These are phyloP conservation scores for Pilatotrama ljubarskyi DNA, from an alignment of 768 basidiomycete genomes.

Conservation along the genomic window DNA sequence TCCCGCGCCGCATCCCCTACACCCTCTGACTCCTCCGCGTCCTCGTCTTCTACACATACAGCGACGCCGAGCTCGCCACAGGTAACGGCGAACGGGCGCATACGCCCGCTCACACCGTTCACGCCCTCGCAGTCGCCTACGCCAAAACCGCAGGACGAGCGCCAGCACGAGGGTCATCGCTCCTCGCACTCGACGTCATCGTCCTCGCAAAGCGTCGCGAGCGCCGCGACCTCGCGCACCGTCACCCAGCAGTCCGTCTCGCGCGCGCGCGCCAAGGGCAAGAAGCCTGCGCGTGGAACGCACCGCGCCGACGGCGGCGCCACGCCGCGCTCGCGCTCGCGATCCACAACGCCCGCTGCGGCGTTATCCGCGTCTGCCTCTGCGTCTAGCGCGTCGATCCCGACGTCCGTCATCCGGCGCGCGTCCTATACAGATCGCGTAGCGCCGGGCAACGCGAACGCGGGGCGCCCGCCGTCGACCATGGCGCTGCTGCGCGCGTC, in stretches of 20 bases:
- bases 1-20: slow-evolving; percentile 39
- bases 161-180: not conserved
- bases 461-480: slow-evolving; percentile 23
- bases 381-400: not conserved
- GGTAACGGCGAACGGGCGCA: slow-evolving; percentile 29
- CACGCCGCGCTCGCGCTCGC: not conserved
- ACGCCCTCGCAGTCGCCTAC: slow-evolving; percentile 26
- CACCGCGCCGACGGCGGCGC: not conserved
- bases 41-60: slow-evolving; percentile 75
- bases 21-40: slow-evolving; percentile 53
- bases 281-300: slow-evolving; percentile 15
- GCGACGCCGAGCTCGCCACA: slow-evolving; percentile 55
- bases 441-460: not conserved
- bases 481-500: slow-evolving; percentile 27
- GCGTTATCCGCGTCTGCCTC: not conserved
- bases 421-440: slow-evolving; percentile 17
- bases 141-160: slow-evolving; percentile 15
- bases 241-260: slow-evolving; percentile 19
- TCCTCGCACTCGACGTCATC: slow-evolving; percentile 26
- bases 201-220: slow-evolving; percentile 28
- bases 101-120: slow-evolving; percentile 30
- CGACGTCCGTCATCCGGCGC: slow-evolving; percentile 15
- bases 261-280: slow-evolving; percentile 21
- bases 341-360: not conserved
- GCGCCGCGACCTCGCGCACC: slow-evolving; percentile 28